Percentiles rank a stretch among this genome's conserved stretches.
phyloP scores from a whole-genome alignment of 2,329 filamentous ascomycete genomes.

The Paecilomyces sp. region DNA sequence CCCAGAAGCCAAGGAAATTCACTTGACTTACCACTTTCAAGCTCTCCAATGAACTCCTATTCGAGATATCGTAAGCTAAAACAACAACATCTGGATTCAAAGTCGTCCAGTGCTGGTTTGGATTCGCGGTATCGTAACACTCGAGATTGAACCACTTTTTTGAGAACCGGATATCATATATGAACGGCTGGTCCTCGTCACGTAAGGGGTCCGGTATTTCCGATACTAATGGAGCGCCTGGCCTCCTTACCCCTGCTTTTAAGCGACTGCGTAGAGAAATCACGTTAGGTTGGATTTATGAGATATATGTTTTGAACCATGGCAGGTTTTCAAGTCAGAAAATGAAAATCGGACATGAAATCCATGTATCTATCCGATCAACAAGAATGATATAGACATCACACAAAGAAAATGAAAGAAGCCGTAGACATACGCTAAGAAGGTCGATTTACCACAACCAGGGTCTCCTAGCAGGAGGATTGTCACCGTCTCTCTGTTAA shows the following conservation, averaged over 20 bases:
- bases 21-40: constrained; percentile 33
- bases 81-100: constrained; percentile 49
- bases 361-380: background rate
- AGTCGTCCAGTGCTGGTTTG: constrained; percentile 50
- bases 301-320: background rate
- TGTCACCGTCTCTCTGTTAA: constrained; percentile 16
- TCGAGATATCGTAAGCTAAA: constrained; percentile 52
- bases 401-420: background rate
- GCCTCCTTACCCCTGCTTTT: constrained; percentile 8
- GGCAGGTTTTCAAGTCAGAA: background rate
- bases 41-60: constrained; percentile 43
- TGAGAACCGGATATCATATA: constrained; percentile 53
- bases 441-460: constrained; percentile 56
- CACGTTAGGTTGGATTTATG: background rate
- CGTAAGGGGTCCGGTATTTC: constrained; percentile 38
- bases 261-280: constrained; percentile 7
- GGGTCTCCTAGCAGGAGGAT: constrained; percentile 53
- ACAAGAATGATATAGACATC: constrained; percentile 1
- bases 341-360: background rate
- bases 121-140: constrained; percentile 51
- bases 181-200: constrained; percentile 52
- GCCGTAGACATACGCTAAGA: constrained; percentile 48
- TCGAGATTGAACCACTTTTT: constrained; percentile 48
- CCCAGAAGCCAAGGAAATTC: no score
- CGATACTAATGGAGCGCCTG: constrained; percentile 19